Percentiles rank a stretch among this genome's conserved stretches.
phyloP scores from a whole-genome alignment of 495 filamentous ascomycete genomes.

The Xylaria intraflava region DNA sequence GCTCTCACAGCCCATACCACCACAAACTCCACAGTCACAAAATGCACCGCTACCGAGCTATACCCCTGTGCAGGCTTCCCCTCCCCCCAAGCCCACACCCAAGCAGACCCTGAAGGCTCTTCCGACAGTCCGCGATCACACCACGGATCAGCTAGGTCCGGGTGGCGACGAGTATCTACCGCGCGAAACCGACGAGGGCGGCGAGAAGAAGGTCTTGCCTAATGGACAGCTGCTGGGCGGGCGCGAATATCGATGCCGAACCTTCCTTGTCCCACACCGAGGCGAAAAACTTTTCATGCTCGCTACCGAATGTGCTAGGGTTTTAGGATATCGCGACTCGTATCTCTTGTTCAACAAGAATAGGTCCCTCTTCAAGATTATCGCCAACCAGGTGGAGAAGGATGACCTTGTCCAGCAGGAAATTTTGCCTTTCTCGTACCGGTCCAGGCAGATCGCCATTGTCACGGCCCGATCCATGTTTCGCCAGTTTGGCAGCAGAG shows the following conservation, averaged over 20 bases:
- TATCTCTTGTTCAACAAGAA: conserved; percentile 99
- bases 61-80: conserved; percentile 65
- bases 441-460: conserved; percentile 96
- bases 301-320: conserved; percentile 93
- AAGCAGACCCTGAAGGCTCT: conserved; percentile 90
- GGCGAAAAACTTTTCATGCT: conserved; percentile 97
- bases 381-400: conserved; percentile 92
- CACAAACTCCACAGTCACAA: conserved; percentile 77
- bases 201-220: conserved; percentile 84
- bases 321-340: conserved; percentile 92
- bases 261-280: conserved; percentile 84
- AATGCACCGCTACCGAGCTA: conserved; percentile 57
- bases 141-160: conserved; percentile 86
- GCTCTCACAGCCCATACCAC: conserved; percentile 44
- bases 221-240: conserved; percentile 75
- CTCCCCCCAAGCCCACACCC: conserved; percentile 77
- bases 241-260: conserved; percentile 87
- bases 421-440: conserved; percentile 93
- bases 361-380: conserved; percentile 93
- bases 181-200: conserved; percentile 84
- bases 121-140: conserved; percentile 93
- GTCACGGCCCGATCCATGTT: conserved; percentile 99
- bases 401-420: conserved; percentile 93
- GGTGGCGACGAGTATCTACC: conserved; percentile 96
- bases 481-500: conserved; percentile 93